Base-by-base conservation (phyloP, 257 asterid species). In the Paulownia fortunei region DNA sequence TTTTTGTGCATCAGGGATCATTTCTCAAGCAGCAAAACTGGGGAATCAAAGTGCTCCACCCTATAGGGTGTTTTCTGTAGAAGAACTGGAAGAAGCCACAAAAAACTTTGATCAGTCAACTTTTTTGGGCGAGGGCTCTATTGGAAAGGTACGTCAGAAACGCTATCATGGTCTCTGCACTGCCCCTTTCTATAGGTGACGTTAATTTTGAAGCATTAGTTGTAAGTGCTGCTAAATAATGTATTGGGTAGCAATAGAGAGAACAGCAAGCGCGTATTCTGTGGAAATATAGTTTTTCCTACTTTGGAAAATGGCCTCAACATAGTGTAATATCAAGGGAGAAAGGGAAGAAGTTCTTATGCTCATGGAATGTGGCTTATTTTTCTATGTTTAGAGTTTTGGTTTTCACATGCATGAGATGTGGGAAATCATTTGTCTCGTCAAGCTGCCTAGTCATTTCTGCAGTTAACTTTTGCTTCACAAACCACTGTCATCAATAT, bases 81-180 rank as follows among this genome's bases (percentile, higher is more conserved):
- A 82, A 73, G 95, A 92, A 68, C 84, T 94, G 82, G 84, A 84
- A 78, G 96, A 90, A 75, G 99, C 99, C 69, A 92, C 99, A 0
- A 59, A 78, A 72, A 61, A 85, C 81, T 94, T 94, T 72, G 92
- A 92, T 77, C 85, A 81, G 72, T 87, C 94, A 23, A 76, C 88
- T 39, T 86, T 89, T 70, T 72, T 92, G 84, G 98, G 98, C 60
- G 95, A 91, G 86, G 94, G 97, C 56, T 86, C 97, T 52, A 69
- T 89, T 27, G 99, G 99, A 72, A 92, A 94, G 96, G 99, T 94
- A 82, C 46, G 18, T 56, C 61, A 55, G 19, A 62, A 77, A 26
- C 19, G 56, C 65, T 76, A 51, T 58, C 78, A 64, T n/a, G n/a
- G 55, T 41, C 65, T 66, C 66, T 71, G n/a, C 44, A 46, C 23